Evolutionary conservation across 2,329 filamentous ascomycete species (phyloP).

Genomic region (Metarhizium anisopliae): DNA sequence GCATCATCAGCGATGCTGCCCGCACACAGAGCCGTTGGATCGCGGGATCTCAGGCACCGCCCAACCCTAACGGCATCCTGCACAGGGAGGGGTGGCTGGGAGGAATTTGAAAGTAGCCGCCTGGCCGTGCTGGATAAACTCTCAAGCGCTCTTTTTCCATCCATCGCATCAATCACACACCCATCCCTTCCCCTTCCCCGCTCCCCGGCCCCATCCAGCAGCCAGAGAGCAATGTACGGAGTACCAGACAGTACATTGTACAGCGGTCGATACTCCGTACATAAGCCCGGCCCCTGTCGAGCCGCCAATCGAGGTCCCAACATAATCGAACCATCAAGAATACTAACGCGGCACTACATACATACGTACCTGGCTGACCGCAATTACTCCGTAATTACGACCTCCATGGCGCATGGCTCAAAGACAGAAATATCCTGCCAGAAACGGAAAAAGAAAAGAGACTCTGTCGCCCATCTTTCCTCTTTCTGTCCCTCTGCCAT

Average conservation of each 20-base stretch:
- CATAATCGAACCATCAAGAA: not conserved
- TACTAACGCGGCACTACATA: not conserved
- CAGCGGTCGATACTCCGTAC: too few relatives aligned
- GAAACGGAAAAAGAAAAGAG: not conserved
- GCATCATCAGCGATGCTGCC: not conserved
- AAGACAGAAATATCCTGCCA: not conserved
- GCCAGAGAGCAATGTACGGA: too few relatives aligned
- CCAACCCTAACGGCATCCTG: not conserved
- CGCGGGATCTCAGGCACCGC: slow-evolving; percentile 4
- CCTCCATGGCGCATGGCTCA: not conserved
- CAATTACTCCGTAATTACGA: not conserved
- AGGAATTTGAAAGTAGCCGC: too few relatives aligned
- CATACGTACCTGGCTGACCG: not conserved
- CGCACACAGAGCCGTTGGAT: not conserved
- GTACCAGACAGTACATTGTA: too few relatives aligned
- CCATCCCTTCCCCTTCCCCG: not conserved
- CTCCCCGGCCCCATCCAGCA: not conserved
- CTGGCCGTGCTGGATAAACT: too few relatives aligned
- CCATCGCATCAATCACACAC: not conserved
- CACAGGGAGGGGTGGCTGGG: not conserved
- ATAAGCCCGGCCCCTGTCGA: not conserved
- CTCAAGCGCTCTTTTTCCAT: not conserved
- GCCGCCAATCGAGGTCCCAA: not conserved
- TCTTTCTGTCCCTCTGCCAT: not conserved
- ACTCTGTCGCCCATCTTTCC: not conserved